phyloP scores from a whole-genome alignment of 2,329 filamentous ascomycete genomes.

The Epicoccum sorghinum region DNA sequence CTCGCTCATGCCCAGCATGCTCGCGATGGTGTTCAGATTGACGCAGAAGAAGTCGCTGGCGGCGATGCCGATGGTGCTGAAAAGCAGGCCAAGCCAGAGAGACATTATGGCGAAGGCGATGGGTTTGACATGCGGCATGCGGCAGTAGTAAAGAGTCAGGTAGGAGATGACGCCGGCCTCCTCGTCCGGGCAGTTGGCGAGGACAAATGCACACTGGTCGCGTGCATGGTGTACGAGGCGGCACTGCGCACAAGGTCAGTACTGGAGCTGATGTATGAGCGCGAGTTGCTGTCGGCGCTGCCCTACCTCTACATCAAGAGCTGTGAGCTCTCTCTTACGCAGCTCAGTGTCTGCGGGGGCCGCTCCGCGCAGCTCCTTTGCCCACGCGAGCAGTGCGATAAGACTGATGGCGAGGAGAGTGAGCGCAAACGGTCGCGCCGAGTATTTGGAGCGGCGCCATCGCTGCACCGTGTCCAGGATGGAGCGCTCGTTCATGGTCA shows the following conservation, averaged over 20 bases:
- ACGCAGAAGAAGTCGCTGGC: constrained; percentile 98
- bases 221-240: constrained; percentile 74
- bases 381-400: constrained; percentile 38
- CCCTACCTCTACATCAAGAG: constrained; percentile 45
- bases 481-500: constrained; percentile 34
- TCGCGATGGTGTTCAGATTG: constrained; percentile 91
- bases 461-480: constrained; percentile 26
- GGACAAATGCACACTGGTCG: constrained; percentile 88
- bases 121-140: constrained; percentile 69
- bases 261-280: neutral
- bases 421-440: constrained; percentile 46
- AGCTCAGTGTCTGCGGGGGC: constrained; percentile 4
- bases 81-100: constrained; percentile 85
- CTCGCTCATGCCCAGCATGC: constrained; percentile 89
- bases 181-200: constrained; percentile 81
- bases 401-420: constrained; percentile 40
- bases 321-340: constrained; percentile 26
- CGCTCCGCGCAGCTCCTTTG: constrained; percentile 19
- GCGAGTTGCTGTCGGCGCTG: neutral
- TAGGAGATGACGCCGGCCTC: constrained; percentile 91
- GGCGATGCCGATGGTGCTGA: constrained; percentile 96
- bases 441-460: constrained; percentile 42
- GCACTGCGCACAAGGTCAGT: constrained; percentile 60
- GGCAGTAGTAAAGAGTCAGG: constrained; percentile 89
- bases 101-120: constrained; percentile 80